Evolutionary conservation across 2,329 filamentous ascomycete genomes (phyloP), one percentile per base, ranked within the genome.

Genomic region (Colletotrichum liaoningense): DNA sequence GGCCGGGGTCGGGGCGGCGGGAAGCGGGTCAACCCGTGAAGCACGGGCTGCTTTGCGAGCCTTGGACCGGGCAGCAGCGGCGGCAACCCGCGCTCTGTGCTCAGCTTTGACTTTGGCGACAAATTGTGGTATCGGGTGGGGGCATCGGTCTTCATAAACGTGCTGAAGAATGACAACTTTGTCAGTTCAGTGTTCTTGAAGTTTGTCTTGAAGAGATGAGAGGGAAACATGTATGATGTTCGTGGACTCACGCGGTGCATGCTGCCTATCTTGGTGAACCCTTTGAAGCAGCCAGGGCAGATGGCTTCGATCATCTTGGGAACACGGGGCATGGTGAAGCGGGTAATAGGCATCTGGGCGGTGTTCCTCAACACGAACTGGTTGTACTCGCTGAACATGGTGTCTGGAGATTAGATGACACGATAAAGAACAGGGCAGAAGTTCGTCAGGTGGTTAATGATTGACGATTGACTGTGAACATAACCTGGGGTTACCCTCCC

Each of bases 241-340:
- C 9, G 38, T 52, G 19, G 9, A 56, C 66, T 69, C 24, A 69
- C 66, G 30, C 66, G 66, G 33, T 69, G 66, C 66, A 69, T 69
- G 24, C 58, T 63, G n/a, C 66, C 66, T 63, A 69, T 63, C 33
- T 69, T 69, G 42, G 66, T 69, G 16, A 69, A 69, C 2, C 57
- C 55, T 16, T 69, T 69, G 66, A 69, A 69, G 58, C 66, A 63
- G 7, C 66, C 66, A 19, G 66, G 58, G 26, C 66, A 69, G 58
- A 69, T 63, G 58, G 66, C 66, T n/a, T 69, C 66, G 5, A 69
- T 69, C 66, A 63, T 63, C 22, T 56, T 56, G 4, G 66, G 66
- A 8, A 46, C 66, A 19, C 30, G 66, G 30, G 66, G 46, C 24
- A 69, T 54, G 11, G 22, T 54, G 42, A 30, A 49, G 42, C 42